phyloP scores from a whole-genome alignment of 805 yeast species.

The Brettanomyces sp. region DNA sequence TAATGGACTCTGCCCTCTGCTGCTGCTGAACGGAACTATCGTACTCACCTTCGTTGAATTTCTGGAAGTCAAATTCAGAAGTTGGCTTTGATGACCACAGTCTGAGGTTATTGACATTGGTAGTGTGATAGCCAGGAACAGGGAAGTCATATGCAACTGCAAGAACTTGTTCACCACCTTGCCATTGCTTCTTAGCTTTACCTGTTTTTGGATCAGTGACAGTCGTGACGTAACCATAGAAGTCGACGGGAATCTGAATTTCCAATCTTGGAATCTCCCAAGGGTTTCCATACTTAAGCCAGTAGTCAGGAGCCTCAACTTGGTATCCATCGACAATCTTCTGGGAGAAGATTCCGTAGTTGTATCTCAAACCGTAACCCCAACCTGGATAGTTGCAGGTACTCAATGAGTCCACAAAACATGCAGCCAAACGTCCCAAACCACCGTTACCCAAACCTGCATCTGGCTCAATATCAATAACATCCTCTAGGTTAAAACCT shows the following conservation, averaged over 20 bases:
- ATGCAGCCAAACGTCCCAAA: conserved; percentile 87
- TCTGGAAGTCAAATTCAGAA: conserved; percentile 81
- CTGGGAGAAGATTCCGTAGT: conserved; percentile 89
- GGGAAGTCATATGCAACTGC: conserved; percentile 92
- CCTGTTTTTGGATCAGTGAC: conserved; percentile 44
- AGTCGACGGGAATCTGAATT: conserved; percentile 82
- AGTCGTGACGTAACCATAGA: conserved; percentile 72
- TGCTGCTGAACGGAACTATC: conserved; percentile 73
- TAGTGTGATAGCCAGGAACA: conserved; percentile 79
- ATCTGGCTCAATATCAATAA: conserved; percentile 80
- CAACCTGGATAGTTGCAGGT: conserved; percentile 86
- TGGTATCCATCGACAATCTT: conserved; percentile 86
- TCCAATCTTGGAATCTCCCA: conserved; percentile 89
- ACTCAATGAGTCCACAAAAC: conserved; percentile 82
- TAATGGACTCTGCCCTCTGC: conserved; percentile 84
- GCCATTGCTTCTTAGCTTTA: conserved; percentile 57
- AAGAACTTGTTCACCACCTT: conserved; percentile 79
- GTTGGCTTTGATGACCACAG: conserved; percentile 89
- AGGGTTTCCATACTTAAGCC: conserved; percentile 83
- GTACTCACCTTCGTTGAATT: conserved; percentile 88
- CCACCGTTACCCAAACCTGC: conserved; percentile 97
- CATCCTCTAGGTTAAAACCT: conserved; percentile 83
- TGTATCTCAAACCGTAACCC: conserved; percentile 93
- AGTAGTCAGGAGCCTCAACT: conserved; percentile 89
- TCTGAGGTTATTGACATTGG: conserved; percentile 79